Evolutionary conservation across 441 rosid species (phyloP), one percentile per base, ranked within the genome.

Genomic region (Euphorbia schlechtendalii): DNA sequence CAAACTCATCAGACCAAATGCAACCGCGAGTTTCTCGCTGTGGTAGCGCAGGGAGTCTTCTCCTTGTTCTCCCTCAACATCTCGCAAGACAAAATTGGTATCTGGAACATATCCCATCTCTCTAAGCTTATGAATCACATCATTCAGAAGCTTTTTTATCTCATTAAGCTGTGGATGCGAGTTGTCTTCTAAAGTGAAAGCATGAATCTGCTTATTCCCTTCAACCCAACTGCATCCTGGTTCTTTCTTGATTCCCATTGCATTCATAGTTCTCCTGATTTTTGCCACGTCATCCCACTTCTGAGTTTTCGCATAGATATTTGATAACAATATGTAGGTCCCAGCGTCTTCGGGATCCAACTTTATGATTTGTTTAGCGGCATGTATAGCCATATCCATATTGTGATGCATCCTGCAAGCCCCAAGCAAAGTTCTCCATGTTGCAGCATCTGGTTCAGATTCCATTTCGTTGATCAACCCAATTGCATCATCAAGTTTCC

Each of bases 191-290:
- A 81, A 70, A 62, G 83, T 77, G 73, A 87, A 87, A 48, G 88
- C 81, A 70, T 87, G 94, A 46, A 89, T 81, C 74, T 82, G 71
- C 72, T 78, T 85, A 67, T 77, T 72, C 68, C 80, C 85, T 81
- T 89, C 93, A 57, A 86, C 74, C 93, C 93, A 86, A 76, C 93
- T 89, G 60, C 89, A 85, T 69, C 96, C 93, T 7, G 93, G 88
- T 48, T 81, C 86, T 76, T 89, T 85, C 67, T 55, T 76, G 32
- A 86, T 72, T 62, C 86, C 84, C 55, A 68, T 76, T 63, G 73
- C 68, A 69, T 69, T 76, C 96, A 87, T 87, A 0, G 12, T 64
- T 66, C 61, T 85, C 70, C 91, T 73, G 20, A 80, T 69, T 54
- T 78, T 76, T 25, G 80, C 81, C 66, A 80, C 96, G 36, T 80